Base-by-base conservation (phyloP, 495 filamentous ascomycete genomes). In the Penicillium cinerascens region DNA sequence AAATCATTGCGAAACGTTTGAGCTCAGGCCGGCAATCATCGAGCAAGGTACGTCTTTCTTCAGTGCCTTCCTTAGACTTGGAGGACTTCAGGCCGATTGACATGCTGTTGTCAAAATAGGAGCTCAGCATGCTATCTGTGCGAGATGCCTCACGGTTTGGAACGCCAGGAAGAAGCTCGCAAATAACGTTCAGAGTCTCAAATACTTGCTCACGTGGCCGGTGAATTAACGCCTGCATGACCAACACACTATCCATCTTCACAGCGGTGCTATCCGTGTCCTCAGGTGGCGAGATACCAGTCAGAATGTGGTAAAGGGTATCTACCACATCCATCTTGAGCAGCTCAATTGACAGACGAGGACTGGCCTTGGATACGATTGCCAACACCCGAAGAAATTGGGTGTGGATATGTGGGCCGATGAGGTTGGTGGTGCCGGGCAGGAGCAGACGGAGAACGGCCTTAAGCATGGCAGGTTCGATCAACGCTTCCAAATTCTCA, bases 181-280 rank as follows among this genome's bases (percentile, higher is more conserved):
- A 97, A 55, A 97, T 91, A 50, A 99, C 92, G 67, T 96, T 97
- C 49, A 99, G 81, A 4, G 95, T 96, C 74, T 99, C 95, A 60
- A 89, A 91, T 22, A 99, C 87, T 66, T 97, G 95, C 61, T 99
- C 93, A 40, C 91, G 83, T n/a, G 93, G 93, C 29, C 92, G 83
- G 63, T 97, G 95, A 47, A 99, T 96, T 59, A 99, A 72, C 26
- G 93, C 92, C 65, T 99, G 93, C 95, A 99, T 97, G 68, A 97
- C 92, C 43, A 99, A 83, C 23, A 97, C 92, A 64, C 89, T 96
- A 71, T 97, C 92, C 63, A 97, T 91, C 70, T 93, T 95, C 38
- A 82, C 72, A n/a, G 88, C 87, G 26, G 89, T 79, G 64, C 92
- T 87, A 16, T 95, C 89, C 5, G 78, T 79, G 38, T 87, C 87